A percentile compares a stretch with the other conserved stretches of the same genome.
Conservation (phyloP, 257 asterid genomes). For the Lycium barbarum region DNA sequence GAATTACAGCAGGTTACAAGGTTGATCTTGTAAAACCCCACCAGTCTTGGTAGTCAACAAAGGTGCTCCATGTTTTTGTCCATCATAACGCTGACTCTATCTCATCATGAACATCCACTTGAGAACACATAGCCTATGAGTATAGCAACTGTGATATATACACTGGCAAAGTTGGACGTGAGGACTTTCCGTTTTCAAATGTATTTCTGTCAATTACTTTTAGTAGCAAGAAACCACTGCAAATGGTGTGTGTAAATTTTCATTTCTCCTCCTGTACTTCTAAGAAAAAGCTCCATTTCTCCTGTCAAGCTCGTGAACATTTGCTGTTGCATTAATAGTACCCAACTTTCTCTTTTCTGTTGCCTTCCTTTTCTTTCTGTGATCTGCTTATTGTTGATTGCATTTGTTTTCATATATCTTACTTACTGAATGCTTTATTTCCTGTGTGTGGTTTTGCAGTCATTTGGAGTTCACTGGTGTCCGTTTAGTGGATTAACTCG, state of each 20-base stretch:
- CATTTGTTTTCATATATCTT: conserved; percentile 20
- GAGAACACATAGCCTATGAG: conserved; percentile 5
- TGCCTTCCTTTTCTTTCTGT: neutral
- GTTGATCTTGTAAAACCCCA: too few relatives aligned
- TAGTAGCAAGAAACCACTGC: neutral
- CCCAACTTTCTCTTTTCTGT: neutral
- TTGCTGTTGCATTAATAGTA: conserved; percentile 7
- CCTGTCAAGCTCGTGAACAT: conserved; percentile 7
- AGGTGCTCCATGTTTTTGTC: neutral
- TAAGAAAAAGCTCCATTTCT: neutral
- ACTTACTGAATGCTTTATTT: neutral
- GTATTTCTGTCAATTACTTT: neutral
- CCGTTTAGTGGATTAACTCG: conserved; percentile 80
- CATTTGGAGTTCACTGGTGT: conserved; percentile 97
- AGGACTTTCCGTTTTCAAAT: neutral
- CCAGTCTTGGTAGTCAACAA: neutral
- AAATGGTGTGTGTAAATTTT: neutral
- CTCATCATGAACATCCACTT: neutral
- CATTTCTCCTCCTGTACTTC: neutral
- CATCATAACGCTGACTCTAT: conserved; percentile 9
- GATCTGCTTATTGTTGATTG: conserved; percentile 4
- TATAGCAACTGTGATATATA: neutral
- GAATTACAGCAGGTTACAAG: neutral
- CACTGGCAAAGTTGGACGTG: conserved; percentile 21
- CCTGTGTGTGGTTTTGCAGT: conserved; percentile 56